phyloP scores from a whole-genome alignment of 2,329 filamentous ascomycete genomes.

The Aschersonia sp. region DNA sequence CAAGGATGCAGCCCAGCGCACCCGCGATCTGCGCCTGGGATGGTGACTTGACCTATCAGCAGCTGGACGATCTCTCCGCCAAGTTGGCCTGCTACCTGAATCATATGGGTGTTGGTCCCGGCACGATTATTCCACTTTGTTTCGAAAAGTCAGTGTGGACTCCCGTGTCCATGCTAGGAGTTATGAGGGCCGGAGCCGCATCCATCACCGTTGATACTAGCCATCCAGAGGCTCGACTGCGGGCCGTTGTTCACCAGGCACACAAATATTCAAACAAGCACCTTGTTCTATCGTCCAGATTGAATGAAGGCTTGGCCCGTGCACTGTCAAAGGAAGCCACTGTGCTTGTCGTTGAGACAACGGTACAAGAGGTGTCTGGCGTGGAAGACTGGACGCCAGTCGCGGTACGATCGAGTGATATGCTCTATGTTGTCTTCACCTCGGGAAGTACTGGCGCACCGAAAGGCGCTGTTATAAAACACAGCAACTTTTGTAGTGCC shows the following conservation, averaged over 20 bases:
- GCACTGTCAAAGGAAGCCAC: background rate
- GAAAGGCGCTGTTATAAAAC: slow-evolving; percentile 8
- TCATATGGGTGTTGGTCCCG: slow-evolving; percentile 9
- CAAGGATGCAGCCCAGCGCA: slow-evolving; percentile 1
- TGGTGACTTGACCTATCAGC: slow-evolving; percentile 10
- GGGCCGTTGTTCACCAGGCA: slow-evolving; percentile 1
- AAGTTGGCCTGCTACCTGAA: slow-evolving; percentile 4
- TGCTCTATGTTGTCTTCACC: slow-evolving; percentile 6
- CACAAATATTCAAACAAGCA: background rate
- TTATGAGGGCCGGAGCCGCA: slow-evolving; percentile 17
- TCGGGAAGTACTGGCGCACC: slow-evolving; percentile 10
- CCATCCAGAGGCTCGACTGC: slow-evolving; percentile 4
- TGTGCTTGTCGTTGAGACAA: background rate
- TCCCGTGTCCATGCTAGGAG: slow-evolving; percentile 15
- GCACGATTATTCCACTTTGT: slow-evolving; percentile 13
- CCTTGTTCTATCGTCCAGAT: background rate
- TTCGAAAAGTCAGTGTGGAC: slow-evolving; percentile 21
- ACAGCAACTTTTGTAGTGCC: slow-evolving; percentile 4
- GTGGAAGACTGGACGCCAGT: background rate
- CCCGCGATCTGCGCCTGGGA: slow-evolving; percentile 13
- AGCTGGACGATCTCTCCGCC: slow-evolving; percentile 7
- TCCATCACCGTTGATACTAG: slow-evolving; percentile 5
- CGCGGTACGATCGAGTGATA: background rate
- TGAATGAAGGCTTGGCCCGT: background rate
- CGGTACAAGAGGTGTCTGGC: background rate